phyloP scores from a whole-genome alignment of 495 filamentous ascomycete species.

The Melanomma pulvis-pyrius region DNA sequence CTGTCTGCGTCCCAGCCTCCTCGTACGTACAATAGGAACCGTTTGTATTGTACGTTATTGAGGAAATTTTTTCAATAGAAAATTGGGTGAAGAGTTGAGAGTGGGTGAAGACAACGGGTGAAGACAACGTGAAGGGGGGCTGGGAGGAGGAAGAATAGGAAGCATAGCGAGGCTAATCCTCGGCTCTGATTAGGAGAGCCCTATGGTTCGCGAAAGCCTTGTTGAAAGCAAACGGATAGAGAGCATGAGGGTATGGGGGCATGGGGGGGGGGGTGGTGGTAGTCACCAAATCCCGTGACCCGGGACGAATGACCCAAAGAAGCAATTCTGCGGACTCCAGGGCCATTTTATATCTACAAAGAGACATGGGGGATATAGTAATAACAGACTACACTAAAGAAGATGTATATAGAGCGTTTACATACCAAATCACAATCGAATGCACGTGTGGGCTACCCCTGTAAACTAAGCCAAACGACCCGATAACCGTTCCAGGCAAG shows the following conservation, averaged over 20 bases:
- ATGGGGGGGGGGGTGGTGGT: background rate
- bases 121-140: constrained; percentile 7
- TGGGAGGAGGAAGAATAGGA: background rate
- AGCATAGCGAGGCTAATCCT: background rate
- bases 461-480: background rate
- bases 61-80: background rate
- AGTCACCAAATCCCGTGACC: background rate
- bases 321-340: no score
- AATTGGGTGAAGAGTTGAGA: background rate
- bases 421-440: background rate
- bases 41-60: constrained; percentile 17
- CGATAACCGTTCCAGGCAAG: background rate
- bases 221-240: background rate
- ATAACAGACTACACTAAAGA: no score
- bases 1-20: background rate
- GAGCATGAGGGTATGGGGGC: background rate
- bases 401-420: background rate
- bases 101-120: no score
- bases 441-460: background rate
- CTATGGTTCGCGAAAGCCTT: background rate
- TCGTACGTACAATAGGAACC: constrained; percentile 19
- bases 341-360: no score
- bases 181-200: background rate
- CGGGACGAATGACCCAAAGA: no score
- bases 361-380: background rate